Percentiles rank a stretch among this genome's conserved stretches.
Conservation (phyloP, 768 basidiomycete species). For the Pleurotus cornucopiae region DNA sequence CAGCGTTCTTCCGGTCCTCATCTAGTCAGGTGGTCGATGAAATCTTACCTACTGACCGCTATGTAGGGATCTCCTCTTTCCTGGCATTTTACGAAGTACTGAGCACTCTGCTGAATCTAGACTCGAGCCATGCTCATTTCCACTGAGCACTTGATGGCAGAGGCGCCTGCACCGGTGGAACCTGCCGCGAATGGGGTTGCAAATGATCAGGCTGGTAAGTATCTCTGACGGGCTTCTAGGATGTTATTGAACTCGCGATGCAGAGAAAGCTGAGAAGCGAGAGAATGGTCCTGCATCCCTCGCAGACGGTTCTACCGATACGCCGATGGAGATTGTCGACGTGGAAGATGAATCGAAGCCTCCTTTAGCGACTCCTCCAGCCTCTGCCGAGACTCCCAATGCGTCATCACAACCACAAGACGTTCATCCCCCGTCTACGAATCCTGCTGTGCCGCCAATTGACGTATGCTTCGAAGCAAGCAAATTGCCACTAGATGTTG, state of each 20-base stretch:
- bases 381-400: conserved; percentile 14
- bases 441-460: conserved; percentile 49
- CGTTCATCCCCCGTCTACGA: conserved; percentile 21
- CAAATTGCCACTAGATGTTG: conserved; percentile 88
- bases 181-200: conserved; percentile 16
- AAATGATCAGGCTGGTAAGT: conserved; percentile 2
- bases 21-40: conserved; percentile 65
- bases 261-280: conserved; percentile 20
- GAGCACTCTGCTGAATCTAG: conserved; percentile 29
- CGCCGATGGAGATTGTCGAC: conserved; percentile 43
- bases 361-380: conserved; percentile 21
- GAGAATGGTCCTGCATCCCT: conserved; percentile 11
- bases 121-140: conserved; percentile 91
- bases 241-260: not conserved
- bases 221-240: not conserved
- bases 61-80: conserved; percentile 33
- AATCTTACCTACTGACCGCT: conserved; percentile 41
- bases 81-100: too few relatives aligned
- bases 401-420: conserved; percentile 17
- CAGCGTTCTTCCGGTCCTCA: conserved; percentile 42
- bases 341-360: conserved; percentile 40
- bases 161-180: conserved; percentile 18
- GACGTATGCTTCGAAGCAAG: conserved; percentile 84
- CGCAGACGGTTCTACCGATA: conserved; percentile 22
- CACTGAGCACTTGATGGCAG: conserved; percentile 71